A percentile compares a stretch with the other conserved stretches of the same genome.
Conservation (phyloP, 2,329 filamentous ascomycete species). For the Colletotrichum echinochloae region DNA sequence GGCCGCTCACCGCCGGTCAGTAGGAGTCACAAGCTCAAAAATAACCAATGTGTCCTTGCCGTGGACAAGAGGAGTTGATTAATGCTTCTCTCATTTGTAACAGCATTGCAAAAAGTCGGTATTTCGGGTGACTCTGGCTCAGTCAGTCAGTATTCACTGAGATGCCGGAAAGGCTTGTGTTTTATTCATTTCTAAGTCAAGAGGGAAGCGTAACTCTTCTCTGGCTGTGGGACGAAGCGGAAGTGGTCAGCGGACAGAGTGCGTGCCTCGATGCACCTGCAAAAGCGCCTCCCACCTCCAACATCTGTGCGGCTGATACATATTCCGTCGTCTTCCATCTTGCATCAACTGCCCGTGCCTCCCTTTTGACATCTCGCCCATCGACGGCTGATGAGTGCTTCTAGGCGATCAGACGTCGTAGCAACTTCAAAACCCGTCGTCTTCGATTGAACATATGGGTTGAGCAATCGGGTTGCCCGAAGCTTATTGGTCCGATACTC, state of each 20-base stretch:
- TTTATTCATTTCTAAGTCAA: neutral
- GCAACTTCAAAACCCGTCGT: neutral
- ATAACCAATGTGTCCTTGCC: conserved; percentile 14
- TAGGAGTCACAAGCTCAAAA: conserved; percentile 25
- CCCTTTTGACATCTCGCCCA: neutral
- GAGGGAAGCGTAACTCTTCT: neutral
- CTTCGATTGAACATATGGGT: neutral
- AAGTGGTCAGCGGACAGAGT: neutral
- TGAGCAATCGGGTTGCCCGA: neutral
- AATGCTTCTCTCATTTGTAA: conserved; percentile 16
- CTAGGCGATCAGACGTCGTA: conserved; percentile 15
- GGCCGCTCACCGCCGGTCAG: conserved; percentile 15
- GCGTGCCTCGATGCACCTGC: neutral
- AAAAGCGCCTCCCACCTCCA: neutral
- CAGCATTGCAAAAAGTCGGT: neutral
- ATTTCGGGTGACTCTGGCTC: neutral
- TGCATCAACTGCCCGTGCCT: neutral
- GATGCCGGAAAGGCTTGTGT: neutral
- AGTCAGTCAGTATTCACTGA: neutral
- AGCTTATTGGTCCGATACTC: conserved; percentile 3
- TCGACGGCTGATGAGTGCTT: conserved; percentile 15
- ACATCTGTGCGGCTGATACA: conserved; percentile 9
- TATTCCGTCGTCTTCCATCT: neutral
- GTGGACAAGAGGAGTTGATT: conserved; percentile 5
- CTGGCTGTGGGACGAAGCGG: neutral